phyloP scores from a whole-genome alignment of 192 early-diverging fungal genomes.

The Entomortierella beljakovae region DNA sequence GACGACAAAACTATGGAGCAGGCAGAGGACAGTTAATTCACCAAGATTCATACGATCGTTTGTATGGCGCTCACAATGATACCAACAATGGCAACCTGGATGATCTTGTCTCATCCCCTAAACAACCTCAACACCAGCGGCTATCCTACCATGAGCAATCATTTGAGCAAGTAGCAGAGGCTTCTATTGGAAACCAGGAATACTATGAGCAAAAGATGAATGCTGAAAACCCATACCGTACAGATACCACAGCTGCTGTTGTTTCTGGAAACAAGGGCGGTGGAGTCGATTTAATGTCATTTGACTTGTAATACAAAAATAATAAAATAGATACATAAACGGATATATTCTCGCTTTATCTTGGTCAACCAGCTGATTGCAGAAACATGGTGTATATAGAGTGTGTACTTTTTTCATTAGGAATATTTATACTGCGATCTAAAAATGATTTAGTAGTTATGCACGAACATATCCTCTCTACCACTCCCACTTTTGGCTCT shows the following conservation, averaged over 20 bases:
- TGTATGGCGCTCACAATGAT: constrained; percentile 1
- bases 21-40: constrained; percentile 29
- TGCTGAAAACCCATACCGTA: constrained; percentile 46
- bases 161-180: constrained; percentile 50
- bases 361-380: too few relatives aligned
- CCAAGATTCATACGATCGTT: constrained; percentile 26
- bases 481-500: too few relatives aligned
- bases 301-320: constrained; percentile 27
- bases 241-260: constrained; percentile 31
- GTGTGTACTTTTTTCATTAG: too few relatives aligned
- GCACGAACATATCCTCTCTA: too few relatives aligned
- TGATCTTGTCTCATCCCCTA: constrained; percentile 8
- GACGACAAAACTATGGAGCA: constrained; percentile 43
- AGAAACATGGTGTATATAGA: too few relatives aligned
- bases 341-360: too few relatives aligned
- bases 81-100: constrained; percentile 5
- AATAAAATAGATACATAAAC: too few relatives aligned
- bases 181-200: constrained; percentile 52
- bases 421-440: too few relatives aligned
- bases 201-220: constrained; percentile 53
- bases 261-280: constrained; percentile 16
- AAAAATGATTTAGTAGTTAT: too few relatives aligned
- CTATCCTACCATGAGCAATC: constrained; percentile 48
- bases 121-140: constrained; percentile 46
- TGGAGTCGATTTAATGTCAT: constrained; percentile 45